These are phyloP conservation scores for Suillus americanus DNA, from an alignment of 768 basidiomycete species.

Conservation along the genomic window DNA sequence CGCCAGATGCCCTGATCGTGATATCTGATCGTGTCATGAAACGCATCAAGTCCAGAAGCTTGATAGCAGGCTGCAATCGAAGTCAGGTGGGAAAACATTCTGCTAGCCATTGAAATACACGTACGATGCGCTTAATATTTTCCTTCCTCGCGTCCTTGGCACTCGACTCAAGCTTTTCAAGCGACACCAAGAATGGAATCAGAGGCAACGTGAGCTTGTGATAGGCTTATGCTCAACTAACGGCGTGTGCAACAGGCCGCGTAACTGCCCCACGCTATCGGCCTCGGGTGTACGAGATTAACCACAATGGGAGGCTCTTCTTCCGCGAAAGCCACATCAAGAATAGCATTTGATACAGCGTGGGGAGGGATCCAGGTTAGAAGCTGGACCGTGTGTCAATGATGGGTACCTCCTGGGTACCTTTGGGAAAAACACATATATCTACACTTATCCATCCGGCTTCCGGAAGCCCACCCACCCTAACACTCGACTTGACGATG, in stretches of 20 bases:
- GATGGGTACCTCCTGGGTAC: neutral
- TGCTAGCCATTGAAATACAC: constrained; percentile 45
- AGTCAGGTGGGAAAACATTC: constrained; percentile 29
- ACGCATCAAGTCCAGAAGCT: constrained; percentile 30
- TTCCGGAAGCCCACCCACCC: constrained; percentile 30
- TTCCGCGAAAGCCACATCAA: constrained; percentile 28
- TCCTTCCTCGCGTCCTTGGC: constrained; percentile 17
- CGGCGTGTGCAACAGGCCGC: constrained; percentile 18
- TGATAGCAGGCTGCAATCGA: constrained; percentile 33
- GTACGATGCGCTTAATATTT: constrained; percentile 28
- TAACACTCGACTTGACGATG: constrained; percentile 35
- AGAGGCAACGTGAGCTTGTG: constrained; percentile 24
- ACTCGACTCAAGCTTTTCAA: constrained; percentile 19
- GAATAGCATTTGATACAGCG: constrained; percentile 24
- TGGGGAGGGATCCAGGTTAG: constrained; percentile 32
- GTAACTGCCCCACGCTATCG: constrained; percentile 29
- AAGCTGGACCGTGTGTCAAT: constrained; percentile 12
- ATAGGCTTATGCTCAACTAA: constrained; percentile 14
- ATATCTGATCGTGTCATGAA: constrained; percentile 19
- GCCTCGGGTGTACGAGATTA: constrained; percentile 36
- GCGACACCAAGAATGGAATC: constrained; percentile 34
- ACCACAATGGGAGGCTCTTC: constrained; percentile 18
- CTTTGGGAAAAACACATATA: neutral
- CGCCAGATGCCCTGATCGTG: neutral
- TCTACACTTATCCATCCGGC: constrained; percentile 28